These are phyloP conservation scores for Solanum acaule DNA, from an alignment of 257 asterid genomes.

Conservation along the genomic window DNA sequence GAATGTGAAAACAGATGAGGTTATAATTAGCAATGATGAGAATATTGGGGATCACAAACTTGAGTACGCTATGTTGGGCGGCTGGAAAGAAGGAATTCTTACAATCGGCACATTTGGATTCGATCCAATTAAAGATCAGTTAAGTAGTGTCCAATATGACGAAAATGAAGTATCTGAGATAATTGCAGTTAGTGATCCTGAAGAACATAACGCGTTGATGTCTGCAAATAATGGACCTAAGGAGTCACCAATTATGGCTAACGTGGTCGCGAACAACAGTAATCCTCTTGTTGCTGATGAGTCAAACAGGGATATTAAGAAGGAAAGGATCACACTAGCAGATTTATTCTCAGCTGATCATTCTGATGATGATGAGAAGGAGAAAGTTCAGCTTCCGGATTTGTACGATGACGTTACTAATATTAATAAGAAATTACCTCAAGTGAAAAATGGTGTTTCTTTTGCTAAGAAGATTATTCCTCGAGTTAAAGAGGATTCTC, in stretches of 20 bases:
- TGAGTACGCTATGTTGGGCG: conserved; percentile 6
- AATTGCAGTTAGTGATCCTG: not conserved
- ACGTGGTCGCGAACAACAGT: no score
- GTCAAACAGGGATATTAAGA: not conserved
- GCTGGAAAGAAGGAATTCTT: conserved; percentile 46
- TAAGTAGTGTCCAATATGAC: not conserved
- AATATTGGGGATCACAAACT: no score
- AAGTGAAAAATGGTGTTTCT: conserved; percentile 5
- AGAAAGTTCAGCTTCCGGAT: not conserved
- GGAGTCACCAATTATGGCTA: not conserved
- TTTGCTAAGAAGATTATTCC: conserved; percentile 24
- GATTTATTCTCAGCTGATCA: conserved; percentile 52
- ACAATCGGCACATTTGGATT: conserved; percentile 68
- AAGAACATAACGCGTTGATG: conserved; percentile 15
- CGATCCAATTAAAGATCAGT: conserved; percentile 7
- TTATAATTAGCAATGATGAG: not conserved
- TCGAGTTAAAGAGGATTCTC: conserved; percentile 20
- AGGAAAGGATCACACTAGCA: conserved; percentile 52
- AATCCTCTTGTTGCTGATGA: not conserved
- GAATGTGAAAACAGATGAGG: conserved; percentile 19
- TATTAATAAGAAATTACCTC: not conserved
- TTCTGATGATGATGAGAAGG: not conserved
- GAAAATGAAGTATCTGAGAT: not conserved
- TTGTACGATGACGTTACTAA: not conserved
- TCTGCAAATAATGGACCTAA: not conserved